Evolutionary conservation across 2,329 filamentous ascomycete species (phyloP).

Genomic region (Epichloe coenophiala): DNA sequence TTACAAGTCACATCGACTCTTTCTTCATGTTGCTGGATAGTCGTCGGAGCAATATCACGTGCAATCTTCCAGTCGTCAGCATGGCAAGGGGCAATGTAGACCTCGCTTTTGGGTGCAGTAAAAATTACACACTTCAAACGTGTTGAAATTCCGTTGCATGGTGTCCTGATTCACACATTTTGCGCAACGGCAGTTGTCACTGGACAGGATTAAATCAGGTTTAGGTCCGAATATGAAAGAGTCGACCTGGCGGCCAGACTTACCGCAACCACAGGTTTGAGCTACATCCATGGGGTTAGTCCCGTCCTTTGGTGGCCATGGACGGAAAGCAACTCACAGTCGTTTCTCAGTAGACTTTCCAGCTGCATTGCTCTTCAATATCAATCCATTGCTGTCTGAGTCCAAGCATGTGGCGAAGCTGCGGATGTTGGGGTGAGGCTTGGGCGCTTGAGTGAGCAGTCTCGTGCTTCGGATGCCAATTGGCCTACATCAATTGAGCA

Average conservation of each 20-base stretch:
- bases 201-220: constrained; percentile 10
- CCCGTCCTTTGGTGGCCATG: not conserved
- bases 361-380: constrained; percentile 2
- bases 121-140: constrained; percentile 20
- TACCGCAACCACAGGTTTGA: constrained; percentile 13
- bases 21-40: constrained; percentile 14
- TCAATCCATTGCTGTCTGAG: constrained; percentile 2
- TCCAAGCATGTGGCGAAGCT: constrained; percentile 7
- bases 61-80: constrained; percentile 16
- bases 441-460: constrained; percentile 1
- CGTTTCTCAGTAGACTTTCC: not conserved
- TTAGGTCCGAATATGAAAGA: not conserved
- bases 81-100: not conserved
- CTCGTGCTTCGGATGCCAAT: constrained; percentile 4
- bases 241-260: not conserved
- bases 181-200: constrained; percentile 29
- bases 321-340: constrained; percentile 3
- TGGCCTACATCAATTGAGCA: not conserved
- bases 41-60: constrained; percentile 15
- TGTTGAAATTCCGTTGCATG: constrained; percentile 28
- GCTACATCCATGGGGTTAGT: constrained; percentile 2
- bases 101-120: not conserved
- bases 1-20: constrained; percentile 23
- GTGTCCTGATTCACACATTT: constrained; percentile 29
- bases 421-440: not conserved